These are phyloP conservation scores for Citrus inodora DNA, from an alignment of 345 rosid species.

Conservation along the genomic window DNA sequence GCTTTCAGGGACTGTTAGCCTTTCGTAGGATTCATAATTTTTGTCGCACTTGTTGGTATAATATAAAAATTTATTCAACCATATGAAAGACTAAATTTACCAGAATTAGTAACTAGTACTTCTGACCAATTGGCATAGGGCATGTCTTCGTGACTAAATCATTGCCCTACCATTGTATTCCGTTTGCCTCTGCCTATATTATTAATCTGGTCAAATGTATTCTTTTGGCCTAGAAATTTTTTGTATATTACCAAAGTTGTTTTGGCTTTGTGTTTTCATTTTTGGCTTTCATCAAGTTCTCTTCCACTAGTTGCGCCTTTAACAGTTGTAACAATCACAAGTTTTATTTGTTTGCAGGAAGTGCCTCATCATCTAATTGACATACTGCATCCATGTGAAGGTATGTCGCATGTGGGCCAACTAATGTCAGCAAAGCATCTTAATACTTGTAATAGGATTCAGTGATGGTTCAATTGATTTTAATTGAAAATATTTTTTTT, in stretches of 20 bases:
- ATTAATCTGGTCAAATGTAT: background rate
- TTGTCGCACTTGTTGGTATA: background rate
- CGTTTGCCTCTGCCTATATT: background rate
- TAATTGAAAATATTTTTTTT: background rate
- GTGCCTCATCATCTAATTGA: slow-evolving; percentile 88
- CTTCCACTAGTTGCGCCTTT: background rate
- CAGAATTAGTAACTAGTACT: background rate
- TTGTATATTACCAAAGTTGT: background rate
- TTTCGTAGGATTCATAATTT: background rate
- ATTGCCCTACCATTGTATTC: background rate
- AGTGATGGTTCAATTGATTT: background rate
- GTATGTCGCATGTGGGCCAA: slow-evolving; percentile 27
- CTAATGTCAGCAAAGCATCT: slow-evolving; percentile 10
- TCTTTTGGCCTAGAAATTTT: background rate
- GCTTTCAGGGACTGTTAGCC: background rate
- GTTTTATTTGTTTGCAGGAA: slow-evolving; percentile 42
- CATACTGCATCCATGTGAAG: slow-evolving; percentile 80
- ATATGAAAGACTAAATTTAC: background rate
- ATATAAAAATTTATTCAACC: background rate
- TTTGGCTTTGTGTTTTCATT: background rate
- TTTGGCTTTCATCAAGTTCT: background rate
- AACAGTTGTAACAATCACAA: background rate
- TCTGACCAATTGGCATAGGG: background rate
- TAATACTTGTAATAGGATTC: background rate
- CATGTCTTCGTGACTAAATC: background rate